Percentiles rank a stretch among this genome's conserved stretches.
Conservation (phyloP, 148 eudicot genomes). For the Chenopodium quinoa region DNA sequence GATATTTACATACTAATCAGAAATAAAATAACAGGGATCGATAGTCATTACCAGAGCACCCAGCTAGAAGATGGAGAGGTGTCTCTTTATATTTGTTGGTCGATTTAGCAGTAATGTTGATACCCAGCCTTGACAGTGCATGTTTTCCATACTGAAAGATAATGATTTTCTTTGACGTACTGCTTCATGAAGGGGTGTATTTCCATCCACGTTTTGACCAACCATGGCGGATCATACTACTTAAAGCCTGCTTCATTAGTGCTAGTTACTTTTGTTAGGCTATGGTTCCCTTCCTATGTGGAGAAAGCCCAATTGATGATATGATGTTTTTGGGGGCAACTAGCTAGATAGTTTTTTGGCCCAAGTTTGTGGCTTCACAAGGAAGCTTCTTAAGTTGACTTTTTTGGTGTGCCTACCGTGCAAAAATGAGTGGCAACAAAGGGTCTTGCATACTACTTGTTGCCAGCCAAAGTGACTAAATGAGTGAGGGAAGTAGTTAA, state of each 20-base stretch:
- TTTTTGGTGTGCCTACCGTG: too few relatives aligned
- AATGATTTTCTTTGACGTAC: background rate
- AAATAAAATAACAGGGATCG: too few relatives aligned
- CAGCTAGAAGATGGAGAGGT: background rate
- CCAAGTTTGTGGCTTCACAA: too few relatives aligned
- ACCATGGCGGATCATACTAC: background rate
- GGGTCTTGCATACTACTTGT: too few relatives aligned
- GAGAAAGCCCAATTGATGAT: too few relatives aligned
- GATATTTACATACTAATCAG: too few relatives aligned
- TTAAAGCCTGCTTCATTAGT: background rate
- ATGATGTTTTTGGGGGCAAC: too few relatives aligned
- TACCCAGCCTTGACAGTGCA: background rate
- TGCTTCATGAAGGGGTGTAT: background rate
- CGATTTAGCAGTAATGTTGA: background rate
- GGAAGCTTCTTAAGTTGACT: too few relatives aligned
- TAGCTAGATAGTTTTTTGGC: too few relatives aligned
- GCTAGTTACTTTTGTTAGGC: background rate
- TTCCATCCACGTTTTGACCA: background rate
- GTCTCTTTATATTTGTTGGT: background rate
- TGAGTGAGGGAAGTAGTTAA: too few relatives aligned
- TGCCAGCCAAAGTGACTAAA: too few relatives aligned
- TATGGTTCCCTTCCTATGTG: background rate
- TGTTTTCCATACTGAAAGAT: background rate
- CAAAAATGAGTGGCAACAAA: too few relatives aligned
- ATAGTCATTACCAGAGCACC: background rate